Evolutionary conservation across 2,329 filamentous ascomycete species (phyloP), one percentile per base, ranked within the genome.

Genomic region (Grosmannia huntii): DNA sequence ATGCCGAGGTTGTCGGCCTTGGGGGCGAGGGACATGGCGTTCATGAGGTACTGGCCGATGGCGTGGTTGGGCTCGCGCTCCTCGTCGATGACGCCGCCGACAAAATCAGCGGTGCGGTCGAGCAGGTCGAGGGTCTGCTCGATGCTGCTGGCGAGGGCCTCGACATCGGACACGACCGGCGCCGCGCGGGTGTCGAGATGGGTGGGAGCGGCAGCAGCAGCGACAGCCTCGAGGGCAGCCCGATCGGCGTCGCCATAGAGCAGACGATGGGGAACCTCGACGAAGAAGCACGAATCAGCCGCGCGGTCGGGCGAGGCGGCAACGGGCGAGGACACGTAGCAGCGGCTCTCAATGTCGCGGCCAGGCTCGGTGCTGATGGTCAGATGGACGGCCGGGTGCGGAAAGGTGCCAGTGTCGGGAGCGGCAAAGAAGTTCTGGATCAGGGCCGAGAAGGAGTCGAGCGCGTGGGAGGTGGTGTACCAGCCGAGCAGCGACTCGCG

Each of bases 361-460:
- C 91, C 91, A 50, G 94, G 84, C 64, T 90, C 85, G 62, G 91
- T 96, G 62, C 86, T 90, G 65, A 97, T 90, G 62, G 94, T 99
- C 72, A 99, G 80, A 76, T 99, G 94, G 55, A 99, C 87, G 64
- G 94, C 92, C n/a, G 94, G 94, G 75, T 96, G 89, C 57, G 94
- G 94, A 78, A 87, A 96, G 59, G 94, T 99, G 70, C 94, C 94
- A 64, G 96, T 95, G 69, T 95, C 94, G 69, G 95, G 90, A 70
- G 90, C 89, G 69, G 88, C 89, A 80, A 97, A 99, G 80, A 97
- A 99, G 81, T 99, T 99, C 77, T 99, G 94, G 75, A 96, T 99
- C 68, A 99, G 83, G 67, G 94, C 94, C 71, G 87, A 94, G 81
- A 99, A 99, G 71, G 87, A 95, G 83, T 99, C 97, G 69, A 99